phyloP scores from a whole-genome alignment of 2,329 filamentous ascomycete genomes.

The Monosporascus sp. region DNA sequence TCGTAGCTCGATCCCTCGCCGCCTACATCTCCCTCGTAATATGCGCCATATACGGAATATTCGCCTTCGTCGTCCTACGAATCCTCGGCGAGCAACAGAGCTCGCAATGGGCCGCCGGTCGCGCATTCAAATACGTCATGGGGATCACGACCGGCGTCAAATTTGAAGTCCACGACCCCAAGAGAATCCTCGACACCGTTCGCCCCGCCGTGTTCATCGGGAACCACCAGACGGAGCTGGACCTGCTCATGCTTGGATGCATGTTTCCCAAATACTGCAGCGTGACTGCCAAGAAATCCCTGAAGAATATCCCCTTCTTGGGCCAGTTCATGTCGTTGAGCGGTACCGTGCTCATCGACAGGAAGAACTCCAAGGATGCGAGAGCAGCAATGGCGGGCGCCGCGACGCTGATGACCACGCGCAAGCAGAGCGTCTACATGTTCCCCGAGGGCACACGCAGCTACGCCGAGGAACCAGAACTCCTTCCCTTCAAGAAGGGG shows the following conservation, averaged over 20 bases:
- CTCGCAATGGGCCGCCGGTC: conserved; percentile 78
- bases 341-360: conserved; percentile 92
- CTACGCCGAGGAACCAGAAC: conserved; percentile 72
- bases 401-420: conserved; percentile 68
- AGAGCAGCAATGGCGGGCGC: conserved; percentile 81
- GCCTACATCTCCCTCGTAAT: conserved; percentile 58
- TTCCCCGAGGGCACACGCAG: conserved; percentile 91
- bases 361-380: conserved; percentile 76
- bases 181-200: conserved; percentile 54
- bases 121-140: conserved; percentile 78
- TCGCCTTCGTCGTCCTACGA: conserved; percentile 67
- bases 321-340: conserved; percentile 92
- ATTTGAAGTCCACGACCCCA: conserved; percentile 68
- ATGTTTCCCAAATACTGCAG: conserved; percentile 90
- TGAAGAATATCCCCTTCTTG: conserved; percentile 75
- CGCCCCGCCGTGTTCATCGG: conserved; percentile 87
- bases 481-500: conserved; percentile 98
- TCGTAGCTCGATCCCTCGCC: conserved; percentile 63
- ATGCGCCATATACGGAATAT: conserved; percentile 66
- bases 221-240: conserved; percentile 95
- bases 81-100: conserved; percentile 67
- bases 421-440: conserved; percentile 75
- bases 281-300: conserved; percentile 83
- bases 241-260: conserved; percentile 83
- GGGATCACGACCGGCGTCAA: conserved; percentile 66